phyloP scores from a whole-genome alignment of 1,139 yeast genomes.

The Saccharomyces hybrid region DNA sequence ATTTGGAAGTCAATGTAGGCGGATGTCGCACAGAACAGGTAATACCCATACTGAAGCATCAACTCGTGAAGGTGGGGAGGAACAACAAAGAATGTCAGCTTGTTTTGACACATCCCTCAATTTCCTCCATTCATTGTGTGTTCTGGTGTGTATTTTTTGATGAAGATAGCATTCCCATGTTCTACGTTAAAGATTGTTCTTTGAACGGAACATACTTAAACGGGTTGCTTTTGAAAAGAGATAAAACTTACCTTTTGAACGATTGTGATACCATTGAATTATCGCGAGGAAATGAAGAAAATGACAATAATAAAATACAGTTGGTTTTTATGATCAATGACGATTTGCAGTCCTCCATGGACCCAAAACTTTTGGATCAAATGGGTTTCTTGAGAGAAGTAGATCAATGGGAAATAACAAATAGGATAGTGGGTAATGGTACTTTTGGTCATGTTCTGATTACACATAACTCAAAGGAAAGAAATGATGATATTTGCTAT shows the following conservation, averaged over 20 bases:
- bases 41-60: constrained; percentile 12
- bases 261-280: constrained; percentile 41
- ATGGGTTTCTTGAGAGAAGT: constrained; percentile 23
- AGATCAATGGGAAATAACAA: constrained; percentile 39
- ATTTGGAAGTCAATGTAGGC: neutral
- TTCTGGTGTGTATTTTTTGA: constrained; percentile 50
- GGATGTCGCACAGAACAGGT: neutral
- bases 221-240: constrained; percentile 32
- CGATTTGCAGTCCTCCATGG: constrained; percentile 10
- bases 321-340: constrained; percentile 9
- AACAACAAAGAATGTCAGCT: constrained; percentile 28
- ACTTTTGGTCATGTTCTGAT: constrained; percentile 50
- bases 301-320: neutral
- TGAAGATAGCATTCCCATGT: constrained; percentile 39
- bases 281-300: constrained; percentile 28
- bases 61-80: constrained; percentile 33
- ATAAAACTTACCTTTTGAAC: constrained; percentile 35
- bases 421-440: constrained; percentile 48
- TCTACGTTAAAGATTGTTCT: constrained; percentile 49
- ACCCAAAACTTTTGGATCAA: constrained; percentile 11
- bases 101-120: constrained; percentile 30
- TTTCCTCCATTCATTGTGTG: constrained; percentile 41
- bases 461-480: constrained; percentile 11
- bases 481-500: neutral
- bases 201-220: constrained; percentile 49